Percentiles rank a stretch among this genome's conserved stretches.
phyloP scores from a whole-genome alignment of 2,329 filamentous ascomycete species.

The Verticillium tricorpus region DNA sequence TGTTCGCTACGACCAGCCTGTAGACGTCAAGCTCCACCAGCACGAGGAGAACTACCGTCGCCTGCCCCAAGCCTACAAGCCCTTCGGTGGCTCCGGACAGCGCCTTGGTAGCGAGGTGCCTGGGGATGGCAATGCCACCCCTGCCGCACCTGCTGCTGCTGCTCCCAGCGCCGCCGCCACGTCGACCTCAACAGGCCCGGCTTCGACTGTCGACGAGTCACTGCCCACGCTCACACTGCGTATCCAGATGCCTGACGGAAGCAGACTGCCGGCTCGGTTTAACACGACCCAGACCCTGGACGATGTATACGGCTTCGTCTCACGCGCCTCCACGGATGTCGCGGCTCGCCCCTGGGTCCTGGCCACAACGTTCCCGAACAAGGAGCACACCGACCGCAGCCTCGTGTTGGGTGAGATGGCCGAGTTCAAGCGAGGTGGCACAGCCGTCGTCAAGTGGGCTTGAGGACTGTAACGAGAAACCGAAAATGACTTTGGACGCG shows the following conservation, averaged over 20 bases:
- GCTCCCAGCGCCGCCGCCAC: slow-evolving; percentile 18
- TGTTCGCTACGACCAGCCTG: slow-evolving; percentile 67
- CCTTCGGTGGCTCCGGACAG: slow-evolving; percentile 68
- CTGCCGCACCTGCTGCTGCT: slow-evolving; percentile 15
- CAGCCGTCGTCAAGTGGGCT: slow-evolving; percentile 58
- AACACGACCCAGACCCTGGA: slow-evolving; percentile 75
- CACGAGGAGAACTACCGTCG: slow-evolving; percentile 69
- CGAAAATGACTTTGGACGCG: not conserved
- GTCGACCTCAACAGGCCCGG: slow-evolving; percentile 24
- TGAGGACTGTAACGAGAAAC: not conserved
- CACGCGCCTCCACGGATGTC: slow-evolving; percentile 55
- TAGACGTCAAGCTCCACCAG: slow-evolving; percentile 75
- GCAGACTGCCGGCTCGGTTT: slow-evolving; percentile 73
- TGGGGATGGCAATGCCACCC: slow-evolving; percentile 35
- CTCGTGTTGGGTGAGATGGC: slow-evolving; percentile 54
- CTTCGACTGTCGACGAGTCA: slow-evolving; percentile 50
- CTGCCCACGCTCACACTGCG: slow-evolving; percentile 67
- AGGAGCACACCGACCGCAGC: slow-evolving; percentile 68
- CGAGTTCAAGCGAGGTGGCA: slow-evolving; percentile 64
- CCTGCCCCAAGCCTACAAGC: slow-evolving; percentile 71
- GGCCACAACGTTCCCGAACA: slow-evolving; percentile 79
- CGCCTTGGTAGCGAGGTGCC: slow-evolving; percentile 75
- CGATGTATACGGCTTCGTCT: slow-evolving; percentile 72
- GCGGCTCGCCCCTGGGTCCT: slow-evolving; percentile 63
- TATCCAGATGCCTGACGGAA: slow-evolving; percentile 74